These are phyloP conservation scores for Rhynchosporium agropyri DNA, from an alignment of 2,329 filamentous ascomycete genomes.

Conservation along the genomic window DNA sequence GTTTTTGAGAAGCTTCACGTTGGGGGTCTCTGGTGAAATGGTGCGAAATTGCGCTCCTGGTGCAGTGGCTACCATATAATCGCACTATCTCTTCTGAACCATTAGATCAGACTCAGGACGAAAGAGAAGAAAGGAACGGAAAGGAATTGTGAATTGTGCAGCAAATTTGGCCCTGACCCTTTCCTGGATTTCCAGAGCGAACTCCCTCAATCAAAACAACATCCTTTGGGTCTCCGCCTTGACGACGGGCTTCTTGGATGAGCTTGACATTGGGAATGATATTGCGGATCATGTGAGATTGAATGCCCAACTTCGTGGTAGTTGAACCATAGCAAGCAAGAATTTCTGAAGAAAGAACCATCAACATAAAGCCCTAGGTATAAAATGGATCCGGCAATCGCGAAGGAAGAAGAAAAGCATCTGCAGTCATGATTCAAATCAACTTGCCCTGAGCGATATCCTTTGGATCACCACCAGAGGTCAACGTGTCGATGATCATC, in stretches of 20 bases:
- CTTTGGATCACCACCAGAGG: conserved; percentile 21
- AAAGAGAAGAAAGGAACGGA: background rate
- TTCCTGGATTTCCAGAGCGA: conserved; percentile 16
- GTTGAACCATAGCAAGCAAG: conserved; percentile 10
- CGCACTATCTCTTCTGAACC: conserved; percentile 19
- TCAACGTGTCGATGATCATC: conserved; percentile 15
- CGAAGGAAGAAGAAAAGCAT: background rate
- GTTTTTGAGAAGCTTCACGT: conserved; percentile 21
- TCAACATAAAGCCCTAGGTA: conserved; percentile 20
- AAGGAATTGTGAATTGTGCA: conserved; percentile 15
- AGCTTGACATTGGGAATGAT: conserved; percentile 16
- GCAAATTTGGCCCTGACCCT: conserved; percentile 2
- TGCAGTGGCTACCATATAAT: conserved; percentile 24
- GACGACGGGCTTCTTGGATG: conserved; percentile 9
- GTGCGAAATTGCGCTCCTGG: conserved; percentile 13
- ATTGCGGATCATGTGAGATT: conserved; percentile 35
- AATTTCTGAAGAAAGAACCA: conserved; percentile 1
- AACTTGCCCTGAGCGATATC: conserved; percentile 14
- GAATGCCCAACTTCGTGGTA: conserved; percentile 50
- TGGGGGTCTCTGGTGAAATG: conserved; percentile 21
- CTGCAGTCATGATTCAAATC: background rate
- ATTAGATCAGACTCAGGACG: conserved; percentile 5
- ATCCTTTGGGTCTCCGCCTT: conserved; percentile 14
- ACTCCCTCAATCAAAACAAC: conserved; percentile 15
- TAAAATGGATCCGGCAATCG: background rate